Conservation (phyloP, 768 basidiomycete species). For the Trametes villosa region DNA sequence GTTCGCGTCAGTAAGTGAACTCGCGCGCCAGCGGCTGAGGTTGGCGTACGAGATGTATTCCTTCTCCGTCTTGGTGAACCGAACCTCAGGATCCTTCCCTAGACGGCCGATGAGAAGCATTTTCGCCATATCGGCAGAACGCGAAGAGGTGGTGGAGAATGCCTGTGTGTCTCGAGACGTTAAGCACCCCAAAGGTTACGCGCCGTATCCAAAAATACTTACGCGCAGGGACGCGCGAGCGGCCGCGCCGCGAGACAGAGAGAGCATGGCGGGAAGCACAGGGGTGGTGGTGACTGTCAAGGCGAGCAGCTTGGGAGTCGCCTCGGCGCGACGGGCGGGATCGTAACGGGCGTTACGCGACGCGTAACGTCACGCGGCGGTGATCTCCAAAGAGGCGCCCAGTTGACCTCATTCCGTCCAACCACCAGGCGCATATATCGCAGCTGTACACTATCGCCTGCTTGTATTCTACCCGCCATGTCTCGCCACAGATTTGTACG, state of each 20-base stretch:
- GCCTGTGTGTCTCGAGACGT: conserved; percentile 43
- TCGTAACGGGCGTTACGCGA: conserved; percentile 10
- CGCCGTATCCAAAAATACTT: conserved; percentile 29
- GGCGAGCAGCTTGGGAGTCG: not conserved
- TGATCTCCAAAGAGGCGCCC: conserved; percentile 5
- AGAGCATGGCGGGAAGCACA: conserved; percentile 49
- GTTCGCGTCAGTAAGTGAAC: no score
- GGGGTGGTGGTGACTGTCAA: conserved; percentile 3
- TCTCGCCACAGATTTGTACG: conserved; percentile 91
- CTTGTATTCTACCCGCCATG: conserved; percentile 51
- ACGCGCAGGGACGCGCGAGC: conserved; percentile 54
- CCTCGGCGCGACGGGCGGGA: not conserved
- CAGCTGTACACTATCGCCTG: conserved; percentile 18
- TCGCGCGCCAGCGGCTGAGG: no score
- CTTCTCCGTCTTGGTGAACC: conserved; percentile 70
- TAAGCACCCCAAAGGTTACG: not conserved
- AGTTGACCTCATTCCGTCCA: conserved; percentile 16
- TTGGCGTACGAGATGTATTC: conserved; percentile 74
- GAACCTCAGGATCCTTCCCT: conserved; percentile 70
- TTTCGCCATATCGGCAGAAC: conserved; percentile 69
- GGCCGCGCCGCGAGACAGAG: conserved; percentile 49
- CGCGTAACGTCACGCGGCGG: not conserved
- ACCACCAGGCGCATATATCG: not conserved
- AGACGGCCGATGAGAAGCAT: conserved; percentile 78
- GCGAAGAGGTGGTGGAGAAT: conserved; percentile 63